Percentiles rank a stretch among this genome's conserved stretches.
phyloP scores from a whole-genome alignment of 139 green algal species.

The Chlorella ohadii region DNA sequence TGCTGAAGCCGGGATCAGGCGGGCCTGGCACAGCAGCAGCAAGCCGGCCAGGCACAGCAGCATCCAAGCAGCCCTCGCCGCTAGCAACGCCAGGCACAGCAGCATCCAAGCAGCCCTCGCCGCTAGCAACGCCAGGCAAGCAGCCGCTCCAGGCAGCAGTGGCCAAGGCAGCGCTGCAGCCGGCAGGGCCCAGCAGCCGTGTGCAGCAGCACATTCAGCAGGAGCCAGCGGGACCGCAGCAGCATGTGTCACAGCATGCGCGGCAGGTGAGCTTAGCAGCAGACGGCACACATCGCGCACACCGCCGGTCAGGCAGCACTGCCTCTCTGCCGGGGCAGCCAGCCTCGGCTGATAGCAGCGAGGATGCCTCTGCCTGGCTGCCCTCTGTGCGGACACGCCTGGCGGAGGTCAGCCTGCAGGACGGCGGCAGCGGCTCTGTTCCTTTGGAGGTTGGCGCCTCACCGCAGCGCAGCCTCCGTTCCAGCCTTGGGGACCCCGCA shows the following conservation, averaged over 20 bases:
- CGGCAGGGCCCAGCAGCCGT: too few species aligned
- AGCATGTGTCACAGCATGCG: background rate
- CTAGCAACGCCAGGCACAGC: background rate
- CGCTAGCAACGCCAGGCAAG: background rate
- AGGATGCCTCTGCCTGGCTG: background rate
- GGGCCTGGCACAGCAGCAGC: background rate
- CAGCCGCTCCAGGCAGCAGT: background rate
- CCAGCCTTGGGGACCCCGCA: background rate
- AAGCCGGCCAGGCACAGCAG: background rate
- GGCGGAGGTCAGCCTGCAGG: background rate
- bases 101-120: background rate
- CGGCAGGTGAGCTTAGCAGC: background rate
- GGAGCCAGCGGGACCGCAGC: background rate
- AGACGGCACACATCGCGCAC: background rate
- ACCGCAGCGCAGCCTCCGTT: background rate
- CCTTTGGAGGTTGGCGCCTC: background rate
- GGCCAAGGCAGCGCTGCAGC: too few species aligned
- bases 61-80: too few species aligned
- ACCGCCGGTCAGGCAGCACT: background rate
- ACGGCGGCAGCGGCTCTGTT: background rate
- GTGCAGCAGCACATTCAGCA: background rate
- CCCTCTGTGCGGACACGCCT: background rate
- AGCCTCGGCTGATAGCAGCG: background rate
- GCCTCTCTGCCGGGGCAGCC: background rate
- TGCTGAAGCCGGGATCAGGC: slow-evolving; percentile 1